Conservation (phyloP, 495 filamentous ascomycete species). For the Penicillium angulare region DNA sequence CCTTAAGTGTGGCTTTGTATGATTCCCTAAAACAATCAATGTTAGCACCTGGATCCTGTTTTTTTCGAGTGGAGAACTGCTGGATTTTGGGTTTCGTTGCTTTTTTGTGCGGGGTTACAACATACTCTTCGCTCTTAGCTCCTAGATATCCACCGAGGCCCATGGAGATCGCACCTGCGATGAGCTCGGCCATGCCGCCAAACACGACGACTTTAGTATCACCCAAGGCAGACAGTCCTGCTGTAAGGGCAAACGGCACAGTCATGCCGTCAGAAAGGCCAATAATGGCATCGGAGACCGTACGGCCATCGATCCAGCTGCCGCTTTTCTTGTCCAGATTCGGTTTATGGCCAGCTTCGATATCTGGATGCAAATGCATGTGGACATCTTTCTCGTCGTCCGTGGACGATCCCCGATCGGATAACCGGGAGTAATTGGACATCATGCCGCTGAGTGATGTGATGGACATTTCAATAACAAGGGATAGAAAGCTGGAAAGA, state of each 20-base stretch:
- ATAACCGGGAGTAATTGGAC: slow-evolving; percentile 37
- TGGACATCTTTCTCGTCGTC: slow-evolving; percentile 38
- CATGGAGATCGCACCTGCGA: slow-evolving; percentile 60
- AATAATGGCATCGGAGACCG: slow-evolving; percentile 60
- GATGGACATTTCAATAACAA: slow-evolving; percentile 32
- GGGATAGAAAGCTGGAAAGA: background rate
- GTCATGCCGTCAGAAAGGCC: slow-evolving; percentile 61
- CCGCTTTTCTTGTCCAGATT: slow-evolving; percentile 6
- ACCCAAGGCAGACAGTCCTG: slow-evolving; percentile 52
- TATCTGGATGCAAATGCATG: slow-evolving; percentile 18
- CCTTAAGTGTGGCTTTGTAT: slow-evolving; percentile 48
- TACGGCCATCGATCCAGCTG: slow-evolving; percentile 44
- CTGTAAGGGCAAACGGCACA: slow-evolving; percentile 59
- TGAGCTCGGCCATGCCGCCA: slow-evolving; percentile 57
- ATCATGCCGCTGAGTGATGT: slow-evolving; percentile 36
- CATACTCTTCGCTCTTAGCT: slow-evolving; percentile 65
- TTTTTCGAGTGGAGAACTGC: background rate
- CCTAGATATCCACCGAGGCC: slow-evolving; percentile 62
- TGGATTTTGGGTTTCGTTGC: background rate
- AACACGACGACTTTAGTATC: slow-evolving; percentile 58
- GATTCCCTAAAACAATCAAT: slow-evolving; percentile 41
- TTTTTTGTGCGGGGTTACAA: background rate
- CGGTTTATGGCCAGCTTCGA: slow-evolving; percentile 22
- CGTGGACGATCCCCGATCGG: slow-evolving; percentile 27
- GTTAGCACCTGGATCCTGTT: background rate